Evolutionary conservation across 495 filamentous ascomycete species (phyloP), one percentile per base, ranked within the genome.

Genomic region (Copromyces sp.): DNA sequence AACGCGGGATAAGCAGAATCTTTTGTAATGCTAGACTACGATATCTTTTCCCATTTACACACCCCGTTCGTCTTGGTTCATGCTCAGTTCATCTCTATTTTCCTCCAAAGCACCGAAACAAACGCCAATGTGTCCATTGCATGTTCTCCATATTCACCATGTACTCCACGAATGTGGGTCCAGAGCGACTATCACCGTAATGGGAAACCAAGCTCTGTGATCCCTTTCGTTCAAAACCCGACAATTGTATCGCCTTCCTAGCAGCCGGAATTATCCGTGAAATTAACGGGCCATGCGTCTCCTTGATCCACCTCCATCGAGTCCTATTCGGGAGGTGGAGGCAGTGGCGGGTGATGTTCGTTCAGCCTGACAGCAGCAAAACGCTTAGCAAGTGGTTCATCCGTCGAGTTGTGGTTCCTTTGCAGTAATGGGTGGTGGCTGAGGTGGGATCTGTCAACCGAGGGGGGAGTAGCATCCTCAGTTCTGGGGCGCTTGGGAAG

Each of bases 291-390:
- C 20, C 20, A 59, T 32, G 11, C 47, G 47, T 59, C 24, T 29
- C 53, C 12, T 65, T 29, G 35, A 37, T 65, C 53, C 53, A 65
- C 59, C 14, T 32, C 38, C 71, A 24, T 39, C 70, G 24, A 29
- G 20, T 61, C 45, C 69, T 53, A 39, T 39, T 70, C 72, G 37
- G 9, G 12, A 69, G 40, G 37, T 69, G 24, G 41, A 47, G 65
- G 37, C 61, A 42, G 44, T 20, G 70, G 11, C 11, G 68, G 71
- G 73, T 72, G 73, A 70, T 79, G 76, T 69, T 83, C 82, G 77
- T 85, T 94, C 89, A 98, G 87, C 89, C 93, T 97, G 94, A 97
- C 89, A 88, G 92, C 92, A 91, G 94, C 94, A 87, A 98, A 92
- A 87, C 93, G 91, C 90, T 98, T 98, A 97, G 94, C 90, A 93